A percentile compares a stretch with the other conserved stretches of the same genome.
Conservation (phyloP, 116 monocot species). For the Trichopus zeylanicus region DNA sequence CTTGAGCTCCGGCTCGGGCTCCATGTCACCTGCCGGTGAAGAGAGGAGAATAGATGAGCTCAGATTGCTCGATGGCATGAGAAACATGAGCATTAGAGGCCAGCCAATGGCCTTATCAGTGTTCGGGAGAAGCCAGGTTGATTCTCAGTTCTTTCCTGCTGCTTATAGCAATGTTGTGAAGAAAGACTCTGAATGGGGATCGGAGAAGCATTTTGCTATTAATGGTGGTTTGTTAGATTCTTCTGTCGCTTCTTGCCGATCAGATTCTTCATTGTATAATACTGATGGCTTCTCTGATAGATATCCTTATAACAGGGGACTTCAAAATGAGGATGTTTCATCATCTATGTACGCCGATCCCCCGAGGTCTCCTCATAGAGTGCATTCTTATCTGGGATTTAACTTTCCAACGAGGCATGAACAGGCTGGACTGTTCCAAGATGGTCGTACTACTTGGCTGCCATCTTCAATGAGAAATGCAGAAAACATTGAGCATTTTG, state of each 20-base stretch:
- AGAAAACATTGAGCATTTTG: not conserved
- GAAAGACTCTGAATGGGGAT: not conserved
- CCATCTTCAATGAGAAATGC: not conserved
- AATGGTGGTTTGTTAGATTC: not conserved
- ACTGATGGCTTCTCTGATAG: not conserved
- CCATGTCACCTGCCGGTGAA: not conserved
- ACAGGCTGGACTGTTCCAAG: not conserved
- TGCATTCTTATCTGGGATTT: not conserved
- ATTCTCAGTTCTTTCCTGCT: not conserved
- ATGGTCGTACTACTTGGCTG: not conserved
- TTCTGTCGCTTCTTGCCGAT: too few species aligned
- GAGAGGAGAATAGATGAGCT: constrained; percentile 3
- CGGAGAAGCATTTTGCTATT: not conserved
- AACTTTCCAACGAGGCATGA: not conserved
- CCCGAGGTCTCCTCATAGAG: not conserved
- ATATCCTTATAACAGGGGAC: not conserved
- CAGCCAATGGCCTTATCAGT: not conserved
- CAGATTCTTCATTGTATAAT: too few species aligned
- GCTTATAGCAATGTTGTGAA: not conserved
- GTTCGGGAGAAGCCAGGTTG: not conserved
- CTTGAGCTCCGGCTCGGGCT: constrained; percentile 6
- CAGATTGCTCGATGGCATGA: constrained; percentile 10
- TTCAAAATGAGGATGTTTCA: not conserved
- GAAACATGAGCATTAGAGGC: not conserved
- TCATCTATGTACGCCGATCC: not conserved